phyloP scores from a whole-genome alignment of 768 basidiomycete species.

The Naganishia antarctica region DNA sequence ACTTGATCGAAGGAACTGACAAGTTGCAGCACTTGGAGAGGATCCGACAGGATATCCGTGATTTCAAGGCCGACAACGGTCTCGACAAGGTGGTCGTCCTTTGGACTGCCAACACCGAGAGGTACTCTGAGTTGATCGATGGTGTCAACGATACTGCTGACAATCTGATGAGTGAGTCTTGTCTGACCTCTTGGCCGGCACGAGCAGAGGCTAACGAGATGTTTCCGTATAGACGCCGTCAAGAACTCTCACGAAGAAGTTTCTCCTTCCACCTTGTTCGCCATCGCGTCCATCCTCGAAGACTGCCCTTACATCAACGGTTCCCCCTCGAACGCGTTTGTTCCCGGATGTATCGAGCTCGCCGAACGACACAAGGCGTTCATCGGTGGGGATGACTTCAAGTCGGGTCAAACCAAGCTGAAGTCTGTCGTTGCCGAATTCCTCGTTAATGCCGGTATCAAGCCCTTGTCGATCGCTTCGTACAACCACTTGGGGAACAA shows the following conservation, averaged over 20 bases:
- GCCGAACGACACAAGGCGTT: constrained; percentile 83
- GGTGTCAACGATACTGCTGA: constrained; percentile 94
- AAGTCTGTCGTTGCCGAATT: constrained; percentile 97
- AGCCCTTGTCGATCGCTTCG: constrained; percentile 90
- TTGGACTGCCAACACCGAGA: constrained; percentile 98
- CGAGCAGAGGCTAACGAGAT: neutral
- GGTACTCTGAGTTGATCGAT: constrained; percentile 87
- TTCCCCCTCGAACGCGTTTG: constrained; percentile 97
- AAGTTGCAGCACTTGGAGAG: constrained; percentile 89
- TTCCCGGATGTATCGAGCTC: constrained; percentile 87
- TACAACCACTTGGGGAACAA: constrained; percentile 99
- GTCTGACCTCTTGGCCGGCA: too few species aligned
- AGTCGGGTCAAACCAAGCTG: constrained; percentile 85
- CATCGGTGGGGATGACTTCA: constrained; percentile 96
- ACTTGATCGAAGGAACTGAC: constrained; percentile 74
- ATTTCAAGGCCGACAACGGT: constrained; percentile 75
- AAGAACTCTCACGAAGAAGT: constrained; percentile 81
- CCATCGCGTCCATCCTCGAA: constrained; percentile 91
- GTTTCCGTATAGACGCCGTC: constrained; percentile 55
- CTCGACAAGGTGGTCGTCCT: constrained; percentile 88
- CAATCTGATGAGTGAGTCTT: constrained; percentile 59
- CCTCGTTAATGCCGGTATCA: constrained; percentile 97
- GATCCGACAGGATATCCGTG: constrained; percentile 85
- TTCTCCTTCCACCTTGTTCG: constrained; percentile 93
- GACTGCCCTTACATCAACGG: constrained; percentile 94